These are phyloP conservation scores for Pichia sp. DNA, from an alignment of 1,139 yeast species.

Conservation along the genomic window DNA sequence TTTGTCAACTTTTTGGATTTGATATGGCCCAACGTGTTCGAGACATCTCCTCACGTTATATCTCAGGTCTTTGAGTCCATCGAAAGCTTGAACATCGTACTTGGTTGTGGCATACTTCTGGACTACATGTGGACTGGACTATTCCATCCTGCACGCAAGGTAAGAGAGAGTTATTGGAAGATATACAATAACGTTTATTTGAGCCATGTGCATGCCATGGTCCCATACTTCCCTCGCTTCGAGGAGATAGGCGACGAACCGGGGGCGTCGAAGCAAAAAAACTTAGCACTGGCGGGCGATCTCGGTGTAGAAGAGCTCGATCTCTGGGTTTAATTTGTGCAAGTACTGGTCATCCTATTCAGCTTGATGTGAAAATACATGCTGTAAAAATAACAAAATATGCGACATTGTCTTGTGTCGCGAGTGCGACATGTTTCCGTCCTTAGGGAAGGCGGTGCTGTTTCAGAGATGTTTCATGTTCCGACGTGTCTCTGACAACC, in stretches of 20 bases:
- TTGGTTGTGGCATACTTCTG: slow-evolving; percentile 73
- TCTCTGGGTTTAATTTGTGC: slow-evolving; percentile 29
- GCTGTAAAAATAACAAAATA: no score
- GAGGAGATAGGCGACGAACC: slow-evolving; percentile 32
- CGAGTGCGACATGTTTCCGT: slow-evolving; percentile 1
- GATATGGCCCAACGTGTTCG: slow-evolving; percentile 79
- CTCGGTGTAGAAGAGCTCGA: slow-evolving; percentile 30
- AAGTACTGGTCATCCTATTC: no score
- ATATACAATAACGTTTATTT: slow-evolving; percentile 74
- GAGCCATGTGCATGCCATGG: slow-evolving; percentile 69
- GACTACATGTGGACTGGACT: slow-evolving; percentile 85
- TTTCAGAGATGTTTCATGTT: slow-evolving; percentile 5
- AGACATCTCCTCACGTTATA: slow-evolving; percentile 94
- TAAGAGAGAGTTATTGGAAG: slow-evolving; percentile 81
- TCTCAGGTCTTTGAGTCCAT: slow-evolving; percentile 75
- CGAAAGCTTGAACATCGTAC: slow-evolving; percentile 64
- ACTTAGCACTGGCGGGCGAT: slow-evolving; percentile 18
- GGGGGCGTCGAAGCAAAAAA: slow-evolving; percentile 5
- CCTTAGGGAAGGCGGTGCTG: neutral
- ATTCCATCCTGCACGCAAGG: slow-evolving; percentile 90
- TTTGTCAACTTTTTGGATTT: slow-evolving; percentile 72
- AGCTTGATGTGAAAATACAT: no score
- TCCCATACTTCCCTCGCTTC: slow-evolving; percentile 74
- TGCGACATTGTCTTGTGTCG: neutral
- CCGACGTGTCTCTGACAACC: neutral